A percentile compares a stretch with the other conserved stretches of the same genome.
Conservation (phyloP, 176 grass and related monocot species). For the Triticum urartu region DNA sequence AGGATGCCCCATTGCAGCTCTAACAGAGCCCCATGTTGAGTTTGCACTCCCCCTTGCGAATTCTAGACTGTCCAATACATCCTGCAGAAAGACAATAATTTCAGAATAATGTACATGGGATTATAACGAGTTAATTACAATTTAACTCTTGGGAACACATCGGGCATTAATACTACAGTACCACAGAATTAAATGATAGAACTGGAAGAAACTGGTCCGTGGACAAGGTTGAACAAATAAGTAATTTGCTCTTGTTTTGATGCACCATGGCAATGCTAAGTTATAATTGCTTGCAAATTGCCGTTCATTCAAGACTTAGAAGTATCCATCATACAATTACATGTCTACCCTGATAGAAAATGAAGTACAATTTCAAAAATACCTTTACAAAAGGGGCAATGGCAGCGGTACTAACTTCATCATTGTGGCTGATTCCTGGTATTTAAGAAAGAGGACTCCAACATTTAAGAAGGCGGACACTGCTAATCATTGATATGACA, state of each 20-base stretch:
- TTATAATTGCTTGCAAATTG: background rate
- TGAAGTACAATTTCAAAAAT: constrained; percentile 18
- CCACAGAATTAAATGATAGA: constrained; percentile 3
- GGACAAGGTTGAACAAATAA: constrained; percentile 7
- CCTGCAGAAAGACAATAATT: constrained; percentile 42
- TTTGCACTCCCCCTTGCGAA: constrained; percentile 80
- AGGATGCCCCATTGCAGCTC: constrained; percentile 87
- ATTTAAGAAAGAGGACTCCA: constrained; percentile 21
- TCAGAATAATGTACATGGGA: background rate
- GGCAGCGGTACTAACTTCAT: constrained; percentile 44
- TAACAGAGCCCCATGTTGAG: constrained; percentile 91
- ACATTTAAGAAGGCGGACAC: background rate
- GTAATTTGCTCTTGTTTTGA: background rate
- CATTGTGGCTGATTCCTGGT: constrained; percentile 74
- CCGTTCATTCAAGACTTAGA: background rate
- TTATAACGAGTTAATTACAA: background rate
- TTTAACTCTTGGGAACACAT: background rate
- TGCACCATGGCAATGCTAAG: background rate
- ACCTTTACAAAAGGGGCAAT: constrained; percentile 75
- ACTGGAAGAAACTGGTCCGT: background rate
- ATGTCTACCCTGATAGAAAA: background rate
- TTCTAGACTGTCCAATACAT: constrained; percentile 85
- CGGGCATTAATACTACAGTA: background rate
- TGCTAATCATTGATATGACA: background rate
- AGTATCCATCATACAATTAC: background rate